Evolutionary conservation across 768 basidiomycete species (phyloP), one percentile per base, ranked within the genome.

Genomic region (Pleurotus ostreatus): DNA sequence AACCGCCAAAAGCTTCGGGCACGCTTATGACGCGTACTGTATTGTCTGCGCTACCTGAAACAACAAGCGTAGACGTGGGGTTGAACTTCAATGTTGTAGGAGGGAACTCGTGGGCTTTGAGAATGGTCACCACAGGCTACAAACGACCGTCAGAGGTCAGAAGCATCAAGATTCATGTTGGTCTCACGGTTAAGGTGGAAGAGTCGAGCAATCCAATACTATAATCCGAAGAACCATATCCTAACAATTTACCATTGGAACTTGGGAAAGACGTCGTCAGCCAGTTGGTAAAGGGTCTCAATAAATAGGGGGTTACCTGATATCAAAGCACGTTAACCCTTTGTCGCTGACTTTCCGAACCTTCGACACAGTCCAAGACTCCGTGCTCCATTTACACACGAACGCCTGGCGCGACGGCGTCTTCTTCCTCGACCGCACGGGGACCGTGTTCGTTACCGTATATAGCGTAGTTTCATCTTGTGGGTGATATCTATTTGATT

Each of bases 61-160:
- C 81, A 3, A 99, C 78, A 11, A 95, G 61, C n/a, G 78, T 83
- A 11, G 88, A 85, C 5, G 84, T 77, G 1, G 94, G 88, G 66
- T 89, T 96, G 78, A 99, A 99, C 57, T 82, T 82, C 55, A 99
- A 71, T 3, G 89, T 85, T 1, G 97, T 98, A 4, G 92, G 84
- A 3, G 97, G 91, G 69, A 98, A 94, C 58, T 95, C 94, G 69
- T 98, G 96, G 0, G 97, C 91, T 70, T 91, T 92, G 57, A 98
- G 75, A 59, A 99, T 97, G 16, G 86, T 86, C 26, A 92, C 71
- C 11, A 93, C 68, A 1, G 94, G 95, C 95, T 98, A 63, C n/a
- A 62, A 18, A 26, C 43, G 41, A 49, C 20, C 23, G 48, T 57
- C 18, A 59, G 45, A 51, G 53, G 16, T 44, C 47, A 44, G 22